Conservation (phyloP, 1,139 yeast genomes). For the Pichia sp. region DNA sequence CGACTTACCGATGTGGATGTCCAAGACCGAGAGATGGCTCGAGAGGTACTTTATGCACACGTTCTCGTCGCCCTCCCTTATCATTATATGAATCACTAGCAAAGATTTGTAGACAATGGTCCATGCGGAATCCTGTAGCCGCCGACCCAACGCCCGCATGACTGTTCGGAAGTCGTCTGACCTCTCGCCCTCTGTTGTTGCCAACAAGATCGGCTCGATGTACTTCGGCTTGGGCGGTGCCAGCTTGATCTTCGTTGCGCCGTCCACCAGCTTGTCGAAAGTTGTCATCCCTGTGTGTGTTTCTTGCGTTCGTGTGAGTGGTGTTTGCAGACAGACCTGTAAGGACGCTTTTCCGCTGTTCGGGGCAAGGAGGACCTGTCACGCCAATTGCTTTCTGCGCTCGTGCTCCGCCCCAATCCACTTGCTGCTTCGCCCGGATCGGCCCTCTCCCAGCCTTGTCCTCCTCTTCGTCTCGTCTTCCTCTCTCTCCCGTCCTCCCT, state of each 20-base stretch:
- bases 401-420: not conserved
- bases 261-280: constrained; percentile 55
- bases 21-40: constrained; percentile 54
- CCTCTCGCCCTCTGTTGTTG: constrained; percentile 49
- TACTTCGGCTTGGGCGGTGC: constrained; percentile 99
- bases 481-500: not conserved
- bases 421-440: not conserved
- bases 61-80: constrained; percentile 81
- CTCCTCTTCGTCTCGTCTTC: not conserved
- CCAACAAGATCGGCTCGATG: constrained; percentile 84
- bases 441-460: not conserved
- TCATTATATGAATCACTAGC: constrained; percentile 83
- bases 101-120: constrained; percentile 82
- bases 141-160: constrained; percentile 54
- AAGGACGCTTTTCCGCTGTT: not conserved
- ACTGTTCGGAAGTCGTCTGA: constrained; percentile 62
- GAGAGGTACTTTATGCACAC: constrained; percentile 64
- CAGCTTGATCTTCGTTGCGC: constrained; percentile 69
- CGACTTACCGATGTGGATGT: constrained; percentile 33
- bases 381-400: not conserved
- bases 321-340: not conserved
- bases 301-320: not conserved
- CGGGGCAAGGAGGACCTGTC: not conserved
- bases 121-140: constrained; percentile 82
- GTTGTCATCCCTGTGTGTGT: constrained; percentile 37